Percentiles rank a stretch among this genome's conserved stretches.
phyloP scores from a whole-genome alignment of 225 moss, liverwort and hornwort genomes.

The Pseudisothecium myosuroides region DNA sequence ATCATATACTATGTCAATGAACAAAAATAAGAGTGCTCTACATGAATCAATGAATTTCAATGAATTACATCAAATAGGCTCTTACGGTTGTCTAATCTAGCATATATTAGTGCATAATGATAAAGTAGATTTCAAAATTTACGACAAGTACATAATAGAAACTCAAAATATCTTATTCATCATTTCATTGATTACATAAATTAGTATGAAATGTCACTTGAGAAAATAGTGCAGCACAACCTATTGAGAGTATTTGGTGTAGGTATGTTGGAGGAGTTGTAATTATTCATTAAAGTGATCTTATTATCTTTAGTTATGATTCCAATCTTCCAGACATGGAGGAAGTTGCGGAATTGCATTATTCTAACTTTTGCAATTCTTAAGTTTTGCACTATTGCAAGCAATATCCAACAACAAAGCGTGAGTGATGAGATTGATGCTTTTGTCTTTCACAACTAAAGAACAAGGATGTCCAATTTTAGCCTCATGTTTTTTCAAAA shows the following conservation, averaged over 20 bases:
- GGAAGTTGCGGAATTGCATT: rapidly evolving
- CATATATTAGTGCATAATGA: too few species aligned
- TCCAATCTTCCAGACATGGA: too few species aligned
- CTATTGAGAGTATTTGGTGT: background rate
- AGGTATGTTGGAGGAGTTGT: background rate
- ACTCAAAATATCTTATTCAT: background rate
- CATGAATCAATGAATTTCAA: background rate
- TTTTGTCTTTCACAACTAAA: too few species aligned
- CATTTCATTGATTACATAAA: background rate
- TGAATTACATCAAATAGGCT: too few species aligned
- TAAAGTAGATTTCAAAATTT: too few species aligned
- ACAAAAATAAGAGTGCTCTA: background rate
- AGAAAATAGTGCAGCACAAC: background rate
- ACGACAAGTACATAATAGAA: background rate
- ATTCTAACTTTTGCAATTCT: background rate
- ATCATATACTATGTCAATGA: background rate
- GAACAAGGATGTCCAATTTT: background rate
- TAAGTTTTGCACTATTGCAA: background rate
- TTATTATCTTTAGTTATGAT: background rate
- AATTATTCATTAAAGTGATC: background rate
- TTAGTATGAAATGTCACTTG: background rate
- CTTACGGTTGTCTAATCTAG: background rate
- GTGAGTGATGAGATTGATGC: rapidly evolving
- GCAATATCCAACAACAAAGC: background rate
- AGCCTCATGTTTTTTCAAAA: too few species aligned